Base-by-base conservation (phyloP, 1,139 yeast genomes). In the Eremothecium sinecaudum region DNA sequence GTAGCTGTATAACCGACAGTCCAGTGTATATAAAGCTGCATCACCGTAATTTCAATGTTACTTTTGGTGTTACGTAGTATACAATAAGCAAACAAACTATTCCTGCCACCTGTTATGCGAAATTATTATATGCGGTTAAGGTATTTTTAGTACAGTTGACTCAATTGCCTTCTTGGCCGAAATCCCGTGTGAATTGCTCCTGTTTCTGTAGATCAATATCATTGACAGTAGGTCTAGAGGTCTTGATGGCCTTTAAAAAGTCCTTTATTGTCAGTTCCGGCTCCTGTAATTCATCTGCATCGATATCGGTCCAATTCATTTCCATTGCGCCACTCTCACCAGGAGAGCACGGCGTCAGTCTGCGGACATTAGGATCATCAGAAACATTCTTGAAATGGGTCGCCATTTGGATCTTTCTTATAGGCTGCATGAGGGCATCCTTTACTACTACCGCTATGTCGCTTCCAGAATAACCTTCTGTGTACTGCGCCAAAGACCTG, bases 371-470 rank as follows among this genome's bases (percentile, higher is more conserved):
- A 6, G 61, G 60, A 24, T 57, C 57, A 10, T 50, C 46, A 1
- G 58, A 55, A 4, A 56, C 48, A 36, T 69, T 67, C 51, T 80
- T 82, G 64, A 92, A 92, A 64, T 92, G 99, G 0, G 99, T 92
- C 0, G 98, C 97, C 50, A 75, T 80, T 59, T 90, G 98, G 43
- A 92, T 86, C 56, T 86, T 86, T 50, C 98, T 73, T 39, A 92
- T 83, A 2, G 99, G 98, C 58, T 87, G 93, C 98, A 92, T 92
- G 45, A 92, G 66, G 0, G 98, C 97, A 59, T 92, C 99, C 50
- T 94, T 75, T 5, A 92, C 98, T 12, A 87, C 93, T 27, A 90
- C 96, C 0, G 97, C 92, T 25, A 92, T 73, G 69, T 92, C 99
- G 55, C 90, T 94, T 36, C 99, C 99, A 0, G 96, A 84, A 58